Base-by-base conservation (phyloP, 352 stramenopile genomes). In the Stramenopiles sp. region DNA sequence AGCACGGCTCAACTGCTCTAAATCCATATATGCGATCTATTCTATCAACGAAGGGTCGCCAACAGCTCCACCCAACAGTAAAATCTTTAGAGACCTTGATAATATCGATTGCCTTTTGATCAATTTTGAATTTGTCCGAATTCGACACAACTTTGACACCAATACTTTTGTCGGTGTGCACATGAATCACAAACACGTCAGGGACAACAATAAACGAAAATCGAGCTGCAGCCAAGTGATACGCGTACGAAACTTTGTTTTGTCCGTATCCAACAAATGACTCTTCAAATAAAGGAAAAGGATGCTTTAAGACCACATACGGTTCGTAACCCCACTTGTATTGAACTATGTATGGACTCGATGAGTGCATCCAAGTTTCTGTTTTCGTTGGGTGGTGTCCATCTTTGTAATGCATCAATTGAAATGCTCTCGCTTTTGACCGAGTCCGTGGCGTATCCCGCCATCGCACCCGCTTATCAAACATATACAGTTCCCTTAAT, bases 371-470 rank as follows among this genome's bases (percentile, higher is more conserved):
- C 71, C 71, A 78, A 14, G 4, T 4, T 78, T 78, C 71, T 33
- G 71, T 78, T 14, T 78, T 78, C 4, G 71, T 78, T 14, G 71
- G 71, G 22, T 78, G 71, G 71, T 78, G 71, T 14, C 71, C 71
- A 78, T 78, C 71, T 78, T 78, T 78, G 14, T 78, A 78, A 33
- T 78, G 71, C 71, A 78, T 78, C 22, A 78, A 78, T 14, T 78
- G 71, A 33, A 78, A 78, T 33, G 71, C 71, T 14, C 71, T 78
- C 1, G 71, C 71, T 33, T 78, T 78, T 8, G 71, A 78, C 8
- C 1, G 1, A 14, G 71, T 78, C 8, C 71, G 71, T 31, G 71
- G 71, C 1, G 71, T 78, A 33, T 78, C 71, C 4, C 71, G 71
- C 71, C 71, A 78, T 33, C 71, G 71, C 22, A 14, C 14, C 22